Conservation (phyloP, 352 stramenopile genomes). For the Globisporangium irregulare region DNA sequence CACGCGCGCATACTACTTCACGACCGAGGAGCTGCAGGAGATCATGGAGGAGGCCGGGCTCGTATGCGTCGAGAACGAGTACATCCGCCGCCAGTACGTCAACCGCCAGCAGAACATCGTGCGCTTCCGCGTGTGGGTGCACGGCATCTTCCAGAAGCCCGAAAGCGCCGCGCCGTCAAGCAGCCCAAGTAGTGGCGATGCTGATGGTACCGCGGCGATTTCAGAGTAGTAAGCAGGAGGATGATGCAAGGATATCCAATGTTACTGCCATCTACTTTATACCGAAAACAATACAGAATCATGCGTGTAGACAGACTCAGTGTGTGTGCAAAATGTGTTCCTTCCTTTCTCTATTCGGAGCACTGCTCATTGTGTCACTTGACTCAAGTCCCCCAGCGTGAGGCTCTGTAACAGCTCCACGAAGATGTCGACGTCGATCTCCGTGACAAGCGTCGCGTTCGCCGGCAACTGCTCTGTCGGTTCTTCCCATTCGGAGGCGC, state of each 20-base stretch:
- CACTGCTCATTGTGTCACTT: neutral
- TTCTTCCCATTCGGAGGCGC: constrained; percentile 42
- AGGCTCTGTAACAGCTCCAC: constrained; percentile 54
- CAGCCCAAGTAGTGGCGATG: neutral
- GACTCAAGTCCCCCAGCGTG: constrained; percentile 11
- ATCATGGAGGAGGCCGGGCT: constrained; percentile 63
- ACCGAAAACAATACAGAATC: neutral
- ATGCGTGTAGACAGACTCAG: neutral
- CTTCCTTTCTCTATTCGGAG: neutral
- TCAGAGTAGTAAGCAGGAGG: neutral
- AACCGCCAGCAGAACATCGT: constrained; percentile 85
- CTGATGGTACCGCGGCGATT: neutral
- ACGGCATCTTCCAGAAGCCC: constrained; percentile 84
- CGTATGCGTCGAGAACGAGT: constrained; percentile 72
- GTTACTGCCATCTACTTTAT: neutral
- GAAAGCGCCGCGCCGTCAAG: neutral
- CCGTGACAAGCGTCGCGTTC: constrained; percentile 67
- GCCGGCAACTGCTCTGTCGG: constrained; percentile 21
- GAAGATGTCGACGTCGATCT: constrained; percentile 61
- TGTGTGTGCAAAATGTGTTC: neutral
- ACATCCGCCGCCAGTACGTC: constrained; percentile 85
- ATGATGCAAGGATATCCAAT: neutral
- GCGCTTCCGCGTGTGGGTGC: constrained; percentile 87
- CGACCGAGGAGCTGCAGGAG: constrained; percentile 69
- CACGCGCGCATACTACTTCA: constrained; percentile 96